Base-by-base conservation (phyloP, 2,329 filamentous ascomycete genomes). In the Fusarium gaditjirri region DNA sequence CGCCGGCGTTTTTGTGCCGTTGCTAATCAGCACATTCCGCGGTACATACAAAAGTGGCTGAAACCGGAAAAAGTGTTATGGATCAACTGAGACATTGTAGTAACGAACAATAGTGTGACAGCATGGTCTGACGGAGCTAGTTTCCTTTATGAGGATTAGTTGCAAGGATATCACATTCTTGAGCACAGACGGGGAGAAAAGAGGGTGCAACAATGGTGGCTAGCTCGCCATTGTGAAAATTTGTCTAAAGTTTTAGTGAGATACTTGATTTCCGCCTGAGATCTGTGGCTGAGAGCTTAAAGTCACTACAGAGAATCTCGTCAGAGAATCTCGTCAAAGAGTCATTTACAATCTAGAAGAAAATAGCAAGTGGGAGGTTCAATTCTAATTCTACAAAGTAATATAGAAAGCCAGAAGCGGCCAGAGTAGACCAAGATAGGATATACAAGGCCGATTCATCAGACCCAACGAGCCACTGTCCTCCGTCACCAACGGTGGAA, bases 391-490 rank as follows among this genome's bases (percentile, higher is more conserved):
- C 3, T 52, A 36, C 8, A 21, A 10, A n/a, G 7, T 39, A 13
- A 8, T 12, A 27, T 38, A n/a, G 2, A 27, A n/a, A 27, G 23
- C 33, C 8, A 39, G 10, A 17, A 52, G 7, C 1, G 19, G 19
- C 2, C 3, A 6, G 1, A 52, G 33, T n/a, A 38, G 7, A 0
- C 13, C 23, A n/a, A 38, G 5, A 27, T n/a, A 39, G 2, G 7
- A 27, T 38, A 27, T 2, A 6, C 3, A 27, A 17, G 49, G 49
- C 23, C 6, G 33, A 1, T 5, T 38, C 13, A 27, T 2, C 0
- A 21, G 2, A 16, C 33, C 49, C 19, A 17, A 2, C 9, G 49
- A 52, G 13, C 38, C 33, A 8, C 33, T 27, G 3, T 52, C 49
- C 4, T 52, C 49, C 2, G 49, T 52, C 2, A 38, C 49, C 13